These are phyloP conservation scores for Noccaea bulbosa DNA, from an alignment of 345 rosid species.

Conservation along the genomic window DNA sequence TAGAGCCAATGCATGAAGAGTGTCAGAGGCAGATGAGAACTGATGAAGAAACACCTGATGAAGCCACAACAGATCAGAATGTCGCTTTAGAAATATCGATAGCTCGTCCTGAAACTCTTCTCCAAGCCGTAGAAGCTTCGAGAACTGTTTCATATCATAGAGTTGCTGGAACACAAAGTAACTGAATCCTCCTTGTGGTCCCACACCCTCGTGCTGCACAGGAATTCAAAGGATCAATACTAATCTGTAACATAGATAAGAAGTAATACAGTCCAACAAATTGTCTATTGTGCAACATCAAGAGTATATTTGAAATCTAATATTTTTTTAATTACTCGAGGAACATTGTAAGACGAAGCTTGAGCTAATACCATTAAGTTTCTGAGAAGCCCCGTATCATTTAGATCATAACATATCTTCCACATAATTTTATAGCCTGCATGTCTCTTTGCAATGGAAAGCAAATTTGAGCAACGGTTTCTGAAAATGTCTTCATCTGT, in stretches of 20 bases:
- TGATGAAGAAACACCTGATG: slow-evolving; percentile 87
- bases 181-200: slow-evolving; percentile 92
- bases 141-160: slow-evolving; percentile 62
- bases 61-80: slow-evolving; percentile 74
- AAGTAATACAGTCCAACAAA: slow-evolving; percentile 1
- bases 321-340: background rate
- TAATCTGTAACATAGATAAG: slow-evolving; percentile 8
- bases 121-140: slow-evolving; percentile 88
- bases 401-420: slow-evolving; percentile 83
- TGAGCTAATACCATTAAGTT: slow-evolving; percentile 73
- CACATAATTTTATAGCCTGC: slow-evolving; percentile 82
- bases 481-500: slow-evolving; percentile 55
- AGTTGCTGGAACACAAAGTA: slow-evolving; percentile 85
- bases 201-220: slow-evolving; percentile 83
- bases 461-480: slow-evolving; percentile 70
- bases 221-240: slow-evolving; percentile 15
- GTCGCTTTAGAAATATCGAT: slow-evolving; percentile 68
- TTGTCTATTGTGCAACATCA: background rate
- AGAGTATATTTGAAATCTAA: slow-evolving; percentile 17
- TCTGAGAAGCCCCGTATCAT: slow-evolving; percentile 74
- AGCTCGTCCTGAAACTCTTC: slow-evolving; percentile 92
- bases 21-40: slow-evolving; percentile 84
- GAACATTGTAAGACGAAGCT: slow-evolving; percentile 16
- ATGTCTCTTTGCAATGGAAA: slow-evolving; percentile 74
- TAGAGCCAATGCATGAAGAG: slow-evolving; percentile 79